A percentile compares a stretch with the other conserved stretches of the same genome.
Evolutionary conservation across 2,329 filamentous ascomycete species (phyloP).

Genomic region (Epicoccum nigrum): DNA sequence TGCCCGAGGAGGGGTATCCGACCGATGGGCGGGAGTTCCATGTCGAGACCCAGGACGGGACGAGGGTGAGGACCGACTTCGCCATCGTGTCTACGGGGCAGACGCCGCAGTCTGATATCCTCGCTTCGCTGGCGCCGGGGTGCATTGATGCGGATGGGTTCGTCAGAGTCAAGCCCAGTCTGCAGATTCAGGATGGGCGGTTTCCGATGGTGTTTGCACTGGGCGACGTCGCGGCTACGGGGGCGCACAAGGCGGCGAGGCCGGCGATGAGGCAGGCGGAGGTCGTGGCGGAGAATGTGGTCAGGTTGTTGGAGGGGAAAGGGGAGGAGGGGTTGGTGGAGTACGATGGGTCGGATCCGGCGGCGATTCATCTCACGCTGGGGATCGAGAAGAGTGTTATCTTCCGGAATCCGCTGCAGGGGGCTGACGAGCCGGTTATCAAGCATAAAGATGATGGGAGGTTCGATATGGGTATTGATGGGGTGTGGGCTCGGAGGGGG

Average conservation of each 20-base stretch:
- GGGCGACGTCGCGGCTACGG: conserved; percentile 64
- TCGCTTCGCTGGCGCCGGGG: conserved; percentile 53
- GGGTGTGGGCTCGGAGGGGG: conserved; percentile 14
- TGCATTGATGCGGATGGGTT: conserved; percentile 55
- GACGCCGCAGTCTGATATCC: conserved; percentile 59
- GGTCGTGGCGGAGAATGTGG: conserved; percentile 12
- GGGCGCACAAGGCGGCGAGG: conserved; percentile 10
- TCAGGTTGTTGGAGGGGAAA: neutral
- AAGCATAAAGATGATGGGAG: conserved; percentile 17
- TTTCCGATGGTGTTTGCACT: conserved; percentile 64
- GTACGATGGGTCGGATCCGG: conserved; percentile 11
- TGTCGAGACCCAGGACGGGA: conserved; percentile 4
- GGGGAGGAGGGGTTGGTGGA: neutral
- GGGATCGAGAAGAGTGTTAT: conserved; percentile 16
- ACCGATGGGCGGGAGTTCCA: conserved; percentile 4
- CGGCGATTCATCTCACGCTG: conserved; percentile 18
- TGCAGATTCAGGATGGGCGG: conserved; percentile 60
- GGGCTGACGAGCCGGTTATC: conserved; percentile 4
- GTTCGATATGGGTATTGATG: conserved; percentile 19
- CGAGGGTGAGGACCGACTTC: conserved; percentile 2
- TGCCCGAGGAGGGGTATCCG: neutral
- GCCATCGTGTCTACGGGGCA: conserved; percentile 66
- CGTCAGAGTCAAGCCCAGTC: conserved; percentile 61
- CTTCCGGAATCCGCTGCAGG: conserved; percentile 13
- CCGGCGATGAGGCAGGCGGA: conserved; percentile 9